Base-by-base conservation (phyloP, 2,329 filamentous ascomycete species). In the Diplodia seriata region DNA sequence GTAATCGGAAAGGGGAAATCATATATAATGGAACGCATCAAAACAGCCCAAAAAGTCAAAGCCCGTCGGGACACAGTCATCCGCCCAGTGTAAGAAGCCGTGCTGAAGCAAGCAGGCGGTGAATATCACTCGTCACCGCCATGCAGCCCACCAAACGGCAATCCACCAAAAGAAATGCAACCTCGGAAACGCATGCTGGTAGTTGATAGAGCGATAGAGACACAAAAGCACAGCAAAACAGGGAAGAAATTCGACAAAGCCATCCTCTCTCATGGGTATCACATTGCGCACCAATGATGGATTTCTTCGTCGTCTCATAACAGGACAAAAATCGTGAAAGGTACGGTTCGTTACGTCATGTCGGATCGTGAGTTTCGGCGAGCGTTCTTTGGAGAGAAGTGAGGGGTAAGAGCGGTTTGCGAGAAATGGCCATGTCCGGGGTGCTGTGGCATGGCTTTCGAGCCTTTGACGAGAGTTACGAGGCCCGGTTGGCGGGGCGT, bases 201-300 rank as follows among this genome's bases (percentile, higher is more conserved):
- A 51, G 29, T 51, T 14, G 31, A 51, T 18, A 51, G 23, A 63
- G 31, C 59, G 59, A 51, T 26, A 38, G 47, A 33, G 26, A 31
- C 59, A 50, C 53, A 49, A 23, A 49, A 23, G 57, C 38, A 68
- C 15, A 57, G 23, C n/a, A 65, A 59, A 66, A 54, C 36, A 57
- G 31, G 36, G 67, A 66, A 66, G 53, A 66, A 63, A 59, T 67
- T 55, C 71, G 70, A 71, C 71, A 72, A 70, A 70, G 70, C 67
- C 70, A 68, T 73, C 71, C 68, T 67, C 69, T 72, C 68, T 72
- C 70, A 72, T 73, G 71, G 72, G 73, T 74, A 73, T 76, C 69
- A 67, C 74, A 73, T 74, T 67, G 67, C 70, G 73, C 72, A 72
- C 71, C 71, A 70, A 71, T 69, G 70, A 72, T 70, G 70, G 70